Evolutionary conservation across 2,329 filamentous ascomycete species (phyloP), one percentile per base, ranked within the genome.

Genomic region (Microcyclosporella mali): DNA sequence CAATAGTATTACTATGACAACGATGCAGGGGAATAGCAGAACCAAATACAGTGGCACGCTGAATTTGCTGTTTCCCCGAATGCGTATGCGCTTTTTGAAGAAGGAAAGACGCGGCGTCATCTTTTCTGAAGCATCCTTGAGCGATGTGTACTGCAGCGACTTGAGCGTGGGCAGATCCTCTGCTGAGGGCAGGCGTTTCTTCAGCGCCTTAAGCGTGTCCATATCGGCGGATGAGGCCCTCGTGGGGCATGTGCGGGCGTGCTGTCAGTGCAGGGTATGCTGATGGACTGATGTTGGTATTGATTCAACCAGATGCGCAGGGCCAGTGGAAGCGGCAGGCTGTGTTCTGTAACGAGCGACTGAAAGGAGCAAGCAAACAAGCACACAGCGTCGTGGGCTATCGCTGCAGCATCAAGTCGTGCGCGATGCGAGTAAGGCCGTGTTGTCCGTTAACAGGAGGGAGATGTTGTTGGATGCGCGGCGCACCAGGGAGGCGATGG

Each of bases 1-100:
- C 58, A 95, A 73, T 52, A 97, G 71, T 66, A 97, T 94, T 65
- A 95, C 77, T 59, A 95, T 77, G 69, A 97, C 79, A 59, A 95
- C 86, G 63, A 95, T 83, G 63, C 85, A 80, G 53, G 92, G 92
- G 64, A 97, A 97, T 56, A 97, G 72, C 54, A 98, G 77, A 56
- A 97, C 88, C 61, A 95, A 81, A 55, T 90, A 90, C 40, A 98
- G 73, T 18, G 92, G 92, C 63, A 97, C 83, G 39, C 90, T 95
- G 65, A 95, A 81, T 60, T 84, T 85, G 42, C 89, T 95, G 68
- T 94, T 95, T 59, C 88, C 87, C 69, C 82, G 85, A 70, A 98
- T 72, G 56, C 89, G 82, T 72, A 98, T 79, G 39, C 90, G 86
- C 61, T 87, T 79, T 56, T 82, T 77, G 66, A 97, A 86, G 66